A percentile compares a stretch with the other conserved stretches of the same genome.
phyloP scores from a whole-genome alignment of 768 basidiomycete species.

The Calocybe cyanea region DNA sequence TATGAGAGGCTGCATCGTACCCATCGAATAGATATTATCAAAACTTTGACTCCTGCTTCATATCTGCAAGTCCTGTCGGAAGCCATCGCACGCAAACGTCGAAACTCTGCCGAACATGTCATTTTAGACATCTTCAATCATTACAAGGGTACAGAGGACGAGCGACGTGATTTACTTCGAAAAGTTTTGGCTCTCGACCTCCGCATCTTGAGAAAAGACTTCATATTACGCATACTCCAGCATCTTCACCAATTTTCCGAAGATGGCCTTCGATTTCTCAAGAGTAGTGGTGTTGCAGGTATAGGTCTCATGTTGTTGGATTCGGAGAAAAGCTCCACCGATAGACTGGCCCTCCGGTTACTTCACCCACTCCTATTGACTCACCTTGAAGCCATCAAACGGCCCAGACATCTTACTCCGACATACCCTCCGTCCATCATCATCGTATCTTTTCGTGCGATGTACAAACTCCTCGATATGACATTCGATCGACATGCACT shows the following conservation, averaged over 20 bases:
- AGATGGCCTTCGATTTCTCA: slow-evolving; percentile 5
- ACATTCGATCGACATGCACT: slow-evolving; percentile 34
- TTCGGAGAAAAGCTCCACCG: slow-evolving; percentile 15
- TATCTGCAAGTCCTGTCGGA: slow-evolving; percentile 10
- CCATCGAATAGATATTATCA: slow-evolving; percentile 6
- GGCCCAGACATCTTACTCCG: slow-evolving; percentile 24
- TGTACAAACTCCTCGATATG: slow-evolving; percentile 37
- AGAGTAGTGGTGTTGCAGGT: slow-evolving; percentile 2
- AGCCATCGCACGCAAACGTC: slow-evolving; percentile 1
- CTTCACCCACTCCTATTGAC: slow-evolving; percentile 28
- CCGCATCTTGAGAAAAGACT: slow-evolving; percentile 7
- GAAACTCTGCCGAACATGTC: slow-evolving; percentile 16
- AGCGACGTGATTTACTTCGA: slow-evolving; percentile 7
- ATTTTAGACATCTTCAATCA: slow-evolving; percentile 21
- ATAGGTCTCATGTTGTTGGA: neutral
- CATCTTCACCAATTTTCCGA: slow-evolving; percentile 10
- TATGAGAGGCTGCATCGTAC: slow-evolving; percentile 9
- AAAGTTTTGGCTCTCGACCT: slow-evolving; percentile 12
- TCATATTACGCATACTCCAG: slow-evolving; percentile 16
- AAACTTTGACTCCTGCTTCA: slow-evolving; percentile 1
- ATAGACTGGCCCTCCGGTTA: slow-evolving; percentile 21
- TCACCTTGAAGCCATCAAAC: slow-evolving; percentile 14
- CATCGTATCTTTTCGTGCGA: slow-evolving; percentile 36
- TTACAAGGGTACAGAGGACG: slow-evolving; percentile 5
- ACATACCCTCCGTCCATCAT: slow-evolving; percentile 38